A percentile compares a stretch with the other conserved stretches of the same genome.
Conservation (phyloP, 768 basidiomycete species). For the Lactifluus rugatus region DNA sequence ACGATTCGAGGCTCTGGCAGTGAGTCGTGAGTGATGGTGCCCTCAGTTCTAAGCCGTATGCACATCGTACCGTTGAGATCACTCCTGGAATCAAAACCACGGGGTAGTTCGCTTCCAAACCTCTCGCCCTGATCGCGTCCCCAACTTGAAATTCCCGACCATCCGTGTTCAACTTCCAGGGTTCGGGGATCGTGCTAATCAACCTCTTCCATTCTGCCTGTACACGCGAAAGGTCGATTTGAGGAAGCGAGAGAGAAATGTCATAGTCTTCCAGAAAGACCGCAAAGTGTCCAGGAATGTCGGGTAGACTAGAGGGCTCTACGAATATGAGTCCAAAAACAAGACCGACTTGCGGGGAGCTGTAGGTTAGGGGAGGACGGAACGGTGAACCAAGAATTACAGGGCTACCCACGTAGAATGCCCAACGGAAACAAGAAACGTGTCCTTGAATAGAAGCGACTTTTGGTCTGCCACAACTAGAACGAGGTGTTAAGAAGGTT, state of each 20-base stretch:
- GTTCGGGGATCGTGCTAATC: conserved; percentile 59
- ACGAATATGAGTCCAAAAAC: conserved; percentile 55
- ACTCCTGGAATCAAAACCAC: conserved; percentile 85
- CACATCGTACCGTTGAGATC: conserved; percentile 80
- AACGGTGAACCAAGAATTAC: not conserved
- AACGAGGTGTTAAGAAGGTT: not conserved
- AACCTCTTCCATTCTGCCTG: conserved; percentile 65
- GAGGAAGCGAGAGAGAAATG: conserved; percentile 53
- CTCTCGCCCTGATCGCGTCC: conserved; percentile 52
- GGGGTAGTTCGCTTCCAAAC: conserved; percentile 62
- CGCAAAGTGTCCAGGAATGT: conserved; percentile 57
- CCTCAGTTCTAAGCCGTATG: too few species aligned
- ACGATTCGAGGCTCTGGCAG: conserved; percentile 73
- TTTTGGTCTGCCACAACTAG: not conserved
- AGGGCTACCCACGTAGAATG: conserved; percentile 37
- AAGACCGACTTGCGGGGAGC: conserved; percentile 45
- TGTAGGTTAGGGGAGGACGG: not conserved
- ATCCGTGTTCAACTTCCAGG: conserved; percentile 74
- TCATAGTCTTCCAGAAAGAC: conserved; percentile 65
- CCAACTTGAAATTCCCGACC: conserved; percentile 76
- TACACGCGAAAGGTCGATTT: conserved; percentile 56
- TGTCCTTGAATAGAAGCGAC: conserved; percentile 26
- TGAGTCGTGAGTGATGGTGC: too few species aligned
- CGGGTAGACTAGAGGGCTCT: conserved; percentile 55
- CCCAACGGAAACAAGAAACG: conserved; percentile 68